These are phyloP conservation scores for Metschnikowia similis DNA, from an alignment of 805 yeast species.

Conservation along the genomic window DNA sequence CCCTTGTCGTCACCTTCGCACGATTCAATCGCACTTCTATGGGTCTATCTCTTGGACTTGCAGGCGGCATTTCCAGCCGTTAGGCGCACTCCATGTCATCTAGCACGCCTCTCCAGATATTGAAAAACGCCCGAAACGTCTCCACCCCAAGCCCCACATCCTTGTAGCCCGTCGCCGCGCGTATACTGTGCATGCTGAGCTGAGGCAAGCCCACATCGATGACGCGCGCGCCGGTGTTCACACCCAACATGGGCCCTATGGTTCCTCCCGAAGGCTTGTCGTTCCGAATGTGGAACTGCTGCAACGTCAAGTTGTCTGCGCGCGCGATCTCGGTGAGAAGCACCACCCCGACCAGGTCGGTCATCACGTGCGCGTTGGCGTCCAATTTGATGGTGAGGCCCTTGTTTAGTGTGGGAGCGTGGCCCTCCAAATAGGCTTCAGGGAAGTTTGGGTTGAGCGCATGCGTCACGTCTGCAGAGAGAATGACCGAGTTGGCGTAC, in stretches of 20 bases:
- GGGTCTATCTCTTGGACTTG: not conserved
- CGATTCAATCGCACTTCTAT: too few species aligned
- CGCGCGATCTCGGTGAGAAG: constrained; percentile 25
- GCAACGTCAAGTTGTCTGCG: constrained; percentile 24
- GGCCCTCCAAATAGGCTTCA: constrained; percentile 26
- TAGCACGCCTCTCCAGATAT: constrained; percentile 20
- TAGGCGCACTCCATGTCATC: constrained; percentile 8
- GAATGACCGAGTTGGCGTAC: constrained; percentile 30
- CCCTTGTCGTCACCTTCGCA: too few species aligned
- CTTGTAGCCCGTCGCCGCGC: constrained; percentile 35
- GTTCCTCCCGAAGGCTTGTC: constrained; percentile 41
- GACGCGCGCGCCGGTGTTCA: constrained; percentile 33
- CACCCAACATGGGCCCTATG: constrained; percentile 39
- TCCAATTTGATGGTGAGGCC: constrained; percentile 38
- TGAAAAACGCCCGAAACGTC: constrained; percentile 29
- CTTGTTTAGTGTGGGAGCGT: constrained; percentile 36
- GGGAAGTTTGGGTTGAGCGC: constrained; percentile 39
- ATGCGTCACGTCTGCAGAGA: constrained; percentile 44
- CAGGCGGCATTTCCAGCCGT: not conserved
- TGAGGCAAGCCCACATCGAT: constrained; percentile 41
- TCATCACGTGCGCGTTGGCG: constrained; percentile 34
- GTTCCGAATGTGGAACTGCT: constrained; percentile 38
- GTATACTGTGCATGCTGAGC: constrained; percentile 40
- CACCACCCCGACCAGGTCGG: constrained; percentile 29
- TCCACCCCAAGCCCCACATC: constrained; percentile 37